Base-by-base conservation (phyloP, 495 filamentous ascomycete species). In the Penicillium malachiteum region DNA sequence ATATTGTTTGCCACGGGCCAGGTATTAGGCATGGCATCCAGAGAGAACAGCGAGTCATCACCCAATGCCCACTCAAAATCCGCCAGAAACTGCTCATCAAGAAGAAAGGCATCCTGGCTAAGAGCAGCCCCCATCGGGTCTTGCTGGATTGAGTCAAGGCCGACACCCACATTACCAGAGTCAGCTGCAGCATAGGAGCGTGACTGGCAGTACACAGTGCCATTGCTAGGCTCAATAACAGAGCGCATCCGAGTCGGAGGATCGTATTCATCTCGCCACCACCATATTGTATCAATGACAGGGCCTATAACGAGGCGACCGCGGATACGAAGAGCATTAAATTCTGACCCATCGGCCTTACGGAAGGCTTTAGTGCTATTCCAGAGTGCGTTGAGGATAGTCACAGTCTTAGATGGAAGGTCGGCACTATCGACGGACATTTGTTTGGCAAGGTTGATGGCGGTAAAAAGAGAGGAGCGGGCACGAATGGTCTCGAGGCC, bases 251-350 rank as follows among this genome's bases (percentile, higher is more conserved):
- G 60, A 13, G 63, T 58, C 11, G 69, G 66, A 5, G 66, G 60
- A 45, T 74, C 73, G 44, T 71, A 78, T 52, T 80, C 78, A 52
- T 78, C 73, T 14, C 73, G 67, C 75, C 74, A 81, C 77, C 77
- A 80, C 75, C 76, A 78, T 6, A 78, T 63, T 16, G 72, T 55
- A 57, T 80, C 78, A n/a, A 78, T 57, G 8, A 79, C 65, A 9
- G 69, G 65, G 51, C 75, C 74, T 8, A 77, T 60, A 0, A 70
- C 65, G 7, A 81, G 60, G 6, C 77, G 69, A 45, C 71, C 75
- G 10, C 76, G 70, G 17, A 81, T 75, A 1, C 77, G 67, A 21
- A 77, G 66, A 1, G 65, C 57, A 0, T 66, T 65, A 38, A 71
- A 73, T 31, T 71, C 68, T 5, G 63, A 62, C 7, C 77, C 76